Conservation (phyloP, 1,284 basidiomycete species). For the Ustilago hordei region DNA sequence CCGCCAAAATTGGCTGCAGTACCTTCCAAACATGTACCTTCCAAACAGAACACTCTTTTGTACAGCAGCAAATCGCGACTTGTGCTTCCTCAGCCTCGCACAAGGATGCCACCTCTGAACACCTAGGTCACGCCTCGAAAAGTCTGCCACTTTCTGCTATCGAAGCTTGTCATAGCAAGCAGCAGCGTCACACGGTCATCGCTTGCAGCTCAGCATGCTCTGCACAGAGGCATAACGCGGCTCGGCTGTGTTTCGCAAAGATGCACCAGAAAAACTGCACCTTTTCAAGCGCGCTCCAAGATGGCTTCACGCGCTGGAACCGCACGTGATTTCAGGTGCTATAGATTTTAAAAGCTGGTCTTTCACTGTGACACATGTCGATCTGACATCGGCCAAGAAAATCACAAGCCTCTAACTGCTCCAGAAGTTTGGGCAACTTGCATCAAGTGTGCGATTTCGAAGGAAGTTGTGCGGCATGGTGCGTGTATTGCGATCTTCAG, state of each 20-base stretch:
- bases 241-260: conserved; percentile 11
- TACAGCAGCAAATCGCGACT: background rate
- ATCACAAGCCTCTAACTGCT: too few relatives aligned
- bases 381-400: background rate
- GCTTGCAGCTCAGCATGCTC: background rate
- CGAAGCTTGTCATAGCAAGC: background rate
- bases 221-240: background rate
- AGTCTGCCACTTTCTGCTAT: background rate
- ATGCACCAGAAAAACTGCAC: conserved; percentile 26
- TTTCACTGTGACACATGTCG: background rate
- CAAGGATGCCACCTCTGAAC: background rate
- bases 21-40: conserved; percentile 13
- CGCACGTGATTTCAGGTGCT: conserved; percentile 33
- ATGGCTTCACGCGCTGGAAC: conserved; percentile 17
- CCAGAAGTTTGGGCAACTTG: too few relatives aligned
- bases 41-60: conserved; percentile 16
- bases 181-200: background rate
- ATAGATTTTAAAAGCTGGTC: background rate
- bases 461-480: background rate
- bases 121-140: background rate
- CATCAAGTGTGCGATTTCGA: too few relatives aligned
- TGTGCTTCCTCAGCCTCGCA: background rate
- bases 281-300: conserved; percentile 34
- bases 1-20: conserved; percentile 1
- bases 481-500: conserved; percentile 3